Evolutionary conservation across 768 basidiomycete species (phyloP).

Genomic region (Xerocomellus chrysenteron): DNA sequence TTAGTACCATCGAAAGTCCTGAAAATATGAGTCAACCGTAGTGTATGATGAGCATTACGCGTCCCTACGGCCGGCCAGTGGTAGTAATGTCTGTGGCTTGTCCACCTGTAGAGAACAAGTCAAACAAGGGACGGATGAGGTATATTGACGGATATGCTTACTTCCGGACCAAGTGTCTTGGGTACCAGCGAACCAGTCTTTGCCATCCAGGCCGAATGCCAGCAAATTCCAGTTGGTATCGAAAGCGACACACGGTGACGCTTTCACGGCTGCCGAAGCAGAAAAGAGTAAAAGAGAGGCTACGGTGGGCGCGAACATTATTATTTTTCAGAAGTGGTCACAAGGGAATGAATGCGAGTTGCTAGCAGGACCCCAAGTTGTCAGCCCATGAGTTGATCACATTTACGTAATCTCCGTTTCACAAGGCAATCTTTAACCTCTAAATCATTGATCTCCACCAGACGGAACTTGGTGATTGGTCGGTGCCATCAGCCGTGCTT

Average conservation of each 20-base stretch:
- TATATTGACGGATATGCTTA: slow-evolving; percentile 24
- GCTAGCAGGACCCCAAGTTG: not conserved
- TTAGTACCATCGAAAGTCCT: slow-evolving; percentile 66
- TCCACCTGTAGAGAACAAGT: slow-evolving; percentile 18
- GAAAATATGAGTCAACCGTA: slow-evolving; percentile 1
- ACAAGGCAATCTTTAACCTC: too few species aligned
- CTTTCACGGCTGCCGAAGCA: slow-evolving; percentile 33
- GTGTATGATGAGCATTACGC: not conserved
- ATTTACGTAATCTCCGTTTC: not conserved
- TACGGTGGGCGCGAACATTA: slow-evolving; percentile 43
- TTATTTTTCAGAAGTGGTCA: not conserved
- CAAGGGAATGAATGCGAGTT: not conserved
- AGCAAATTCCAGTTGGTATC: slow-evolving; percentile 81
- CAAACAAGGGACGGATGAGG: not conserved
- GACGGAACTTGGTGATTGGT: not conserved
- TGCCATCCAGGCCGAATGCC: slow-evolving; percentile 79
- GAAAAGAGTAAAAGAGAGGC: slow-evolving; percentile 54
- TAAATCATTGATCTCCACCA: too few species aligned
- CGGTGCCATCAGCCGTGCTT: not conserved
- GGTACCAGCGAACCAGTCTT: slow-evolving; percentile 80
- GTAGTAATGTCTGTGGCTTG: slow-evolving; percentile 67
- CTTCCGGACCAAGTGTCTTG: slow-evolving; percentile 66
- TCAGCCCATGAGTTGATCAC: too few species aligned
- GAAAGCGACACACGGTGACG: slow-evolving; percentile 71
- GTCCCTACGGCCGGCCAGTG: slow-evolving; percentile 71